Percentiles rank a stretch among this genome's conserved stretches.
phyloP scores from a whole-genome alignment of 1,139 yeast species.

The Zhuliangozyma blackwelliae region DNA sequence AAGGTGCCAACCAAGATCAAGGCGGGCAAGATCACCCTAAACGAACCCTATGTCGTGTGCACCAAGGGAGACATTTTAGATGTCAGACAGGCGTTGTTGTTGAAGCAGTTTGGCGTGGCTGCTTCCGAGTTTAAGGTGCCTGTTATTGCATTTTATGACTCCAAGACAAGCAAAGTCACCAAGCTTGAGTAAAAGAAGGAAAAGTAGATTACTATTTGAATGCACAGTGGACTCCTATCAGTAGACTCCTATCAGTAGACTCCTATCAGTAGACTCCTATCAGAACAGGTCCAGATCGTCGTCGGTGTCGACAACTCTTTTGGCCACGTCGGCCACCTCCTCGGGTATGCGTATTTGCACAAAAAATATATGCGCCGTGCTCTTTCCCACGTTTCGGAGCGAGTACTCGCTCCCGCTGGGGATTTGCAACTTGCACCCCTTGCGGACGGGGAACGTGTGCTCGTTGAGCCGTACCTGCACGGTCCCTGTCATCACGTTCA shows the following conservation, averaged over 20 bases:
- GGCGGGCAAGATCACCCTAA: constrained; percentile 78
- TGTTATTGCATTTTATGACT: constrained; percentile 69
- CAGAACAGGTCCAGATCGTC: too few relatives aligned
- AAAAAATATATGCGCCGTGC: constrained; percentile 63
- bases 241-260: too few relatives aligned
- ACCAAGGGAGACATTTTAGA: constrained; percentile 74
- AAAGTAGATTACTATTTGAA: too few relatives aligned
- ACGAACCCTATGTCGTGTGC: constrained; percentile 78
- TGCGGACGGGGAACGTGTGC: constrained; percentile 54
- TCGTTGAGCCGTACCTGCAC: constrained; percentile 65
- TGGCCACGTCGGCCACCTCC: constrained; percentile 5
- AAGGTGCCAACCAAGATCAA: constrained; percentile 91
- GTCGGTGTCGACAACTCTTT: too few relatives aligned
- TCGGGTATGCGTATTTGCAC: constrained; percentile 52
- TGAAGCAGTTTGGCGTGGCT: constrained; percentile 95
- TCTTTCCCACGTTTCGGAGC: constrained; percentile 54
- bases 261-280: too few relatives aligned
- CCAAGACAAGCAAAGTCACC: not conserved
- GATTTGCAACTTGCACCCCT: constrained; percentile 77
- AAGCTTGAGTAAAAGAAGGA: too few relatives aligned
- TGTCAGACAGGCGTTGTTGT: constrained; percentile 85
- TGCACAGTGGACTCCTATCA: too few relatives aligned
- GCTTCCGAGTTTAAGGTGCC: constrained; percentile 85
- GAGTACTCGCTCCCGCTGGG: constrained; percentile 76
- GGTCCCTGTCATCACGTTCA: constrained; percentile 68